Conservation (phyloP, 225 moss, liverwort and hornwort species). For the Pseudisothecium myosuroides region DNA sequence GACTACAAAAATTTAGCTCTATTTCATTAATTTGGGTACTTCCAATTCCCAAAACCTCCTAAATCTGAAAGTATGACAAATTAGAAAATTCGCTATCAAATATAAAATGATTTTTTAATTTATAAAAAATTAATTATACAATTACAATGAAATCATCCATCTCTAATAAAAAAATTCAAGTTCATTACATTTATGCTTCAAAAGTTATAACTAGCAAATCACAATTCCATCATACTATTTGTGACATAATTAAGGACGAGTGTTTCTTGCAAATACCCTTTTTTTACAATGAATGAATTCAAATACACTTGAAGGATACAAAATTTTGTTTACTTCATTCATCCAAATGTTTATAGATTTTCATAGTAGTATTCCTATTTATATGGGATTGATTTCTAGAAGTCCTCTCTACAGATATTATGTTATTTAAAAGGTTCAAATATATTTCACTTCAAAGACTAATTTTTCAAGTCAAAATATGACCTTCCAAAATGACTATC, state of each 20-base stretch:
- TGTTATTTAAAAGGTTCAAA: not conserved
- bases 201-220: not conserved
- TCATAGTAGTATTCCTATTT: not conserved
- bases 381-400: not conserved
- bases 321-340: not conserved
- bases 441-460: not conserved
- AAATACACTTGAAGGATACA: not conserved
- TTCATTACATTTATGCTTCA: accelerated
- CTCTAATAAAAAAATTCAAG: not conserved
- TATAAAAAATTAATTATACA: accelerated
- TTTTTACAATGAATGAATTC: not conserved
- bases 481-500: not conserved
- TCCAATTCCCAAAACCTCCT: accelerated
- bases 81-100: not conserved
- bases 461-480: not conserved
- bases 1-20: accelerated
- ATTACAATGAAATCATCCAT: not conserved
- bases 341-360: not conserved
- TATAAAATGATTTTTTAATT: not conserved
- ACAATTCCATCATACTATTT: accelerated
- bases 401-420: not conserved
- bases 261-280: not conserved
- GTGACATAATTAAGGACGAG: not conserved
- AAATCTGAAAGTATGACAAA: not conserved
- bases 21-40: not conserved